Percentiles rank a stretch among this genome's conserved stretches.
phyloP scores from a whole-genome alignment of 2,329 filamentous ascomycete genomes.

The Pseudomassariella vexata region DNA sequence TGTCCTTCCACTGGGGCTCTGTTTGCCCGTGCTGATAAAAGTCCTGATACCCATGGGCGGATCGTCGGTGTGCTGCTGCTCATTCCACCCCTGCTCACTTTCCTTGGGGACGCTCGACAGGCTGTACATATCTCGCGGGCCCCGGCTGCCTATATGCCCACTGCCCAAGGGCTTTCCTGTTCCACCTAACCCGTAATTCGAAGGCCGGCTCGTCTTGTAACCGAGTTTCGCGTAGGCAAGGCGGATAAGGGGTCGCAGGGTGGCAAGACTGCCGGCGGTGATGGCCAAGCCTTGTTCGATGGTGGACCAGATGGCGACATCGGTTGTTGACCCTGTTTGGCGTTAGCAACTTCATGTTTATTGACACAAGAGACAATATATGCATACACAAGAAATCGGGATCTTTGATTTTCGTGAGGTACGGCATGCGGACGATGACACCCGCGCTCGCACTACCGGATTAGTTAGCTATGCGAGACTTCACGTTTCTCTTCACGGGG shows the following conservation, averaged over 20 bases:
- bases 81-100: too few relatives aligned
- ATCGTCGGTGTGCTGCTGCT: too few relatives aligned
- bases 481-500: background rate
- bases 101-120: too few relatives aligned
- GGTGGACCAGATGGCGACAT: conserved; percentile 43
- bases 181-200: too few relatives aligned
- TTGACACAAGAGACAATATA: background rate
- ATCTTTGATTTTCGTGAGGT: conserved; percentile 28
- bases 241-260: conserved; percentile 42
- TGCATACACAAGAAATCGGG: conserved; percentile 37
- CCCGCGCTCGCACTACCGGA: conserved; percentile 34
- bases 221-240: too few relatives aligned
- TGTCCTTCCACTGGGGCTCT: too few relatives aligned
- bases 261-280: conserved; percentile 40
- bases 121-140: too few relatives aligned
- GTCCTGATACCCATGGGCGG: too few relatives aligned
- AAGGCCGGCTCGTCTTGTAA: too few relatives aligned
- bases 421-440: conserved; percentile 34
- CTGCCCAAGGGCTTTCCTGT: too few relatives aligned
- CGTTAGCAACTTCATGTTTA: conserved; percentile 2
- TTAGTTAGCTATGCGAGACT: background rate
- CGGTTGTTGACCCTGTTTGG: conserved; percentile 27
- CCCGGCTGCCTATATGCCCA: too few relatives aligned
- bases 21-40: too few relatives aligned
- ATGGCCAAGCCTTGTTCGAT: conserved; percentile 42